phyloP scores from a whole-genome alignment of 805 yeast genomes.

The Ascoidea asiatica region DNA sequence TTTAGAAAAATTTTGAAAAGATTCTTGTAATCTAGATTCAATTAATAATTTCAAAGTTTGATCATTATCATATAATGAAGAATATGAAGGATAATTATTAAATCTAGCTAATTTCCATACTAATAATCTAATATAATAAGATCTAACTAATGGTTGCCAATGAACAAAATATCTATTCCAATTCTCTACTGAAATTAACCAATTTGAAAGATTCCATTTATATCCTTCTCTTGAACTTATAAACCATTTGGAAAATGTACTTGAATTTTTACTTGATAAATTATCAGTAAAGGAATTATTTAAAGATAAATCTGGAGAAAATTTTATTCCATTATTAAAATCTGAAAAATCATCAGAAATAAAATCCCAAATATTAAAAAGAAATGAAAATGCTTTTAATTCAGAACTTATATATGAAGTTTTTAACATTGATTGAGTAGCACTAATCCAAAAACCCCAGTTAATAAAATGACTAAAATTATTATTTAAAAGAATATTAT shows the following conservation, averaged over 20 bases:
- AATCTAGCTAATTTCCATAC: constrained; percentile 48
- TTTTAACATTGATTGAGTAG: constrained; percentile 41
- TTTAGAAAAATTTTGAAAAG: constrained; percentile 10
- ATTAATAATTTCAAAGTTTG: constrained; percentile 12
- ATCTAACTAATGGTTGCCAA: constrained; percentile 68
- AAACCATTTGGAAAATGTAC: constrained; percentile 23
- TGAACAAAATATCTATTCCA: constrained; percentile 57
- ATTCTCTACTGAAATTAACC: constrained; percentile 34
- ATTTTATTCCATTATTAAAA: not conserved
- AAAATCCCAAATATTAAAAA: constrained; percentile 65
- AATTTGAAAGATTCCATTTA: constrained; percentile 34
- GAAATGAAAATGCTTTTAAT: constrained; percentile 46
- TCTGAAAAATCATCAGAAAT: constrained; percentile 28
- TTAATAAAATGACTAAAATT: constrained; percentile 22
- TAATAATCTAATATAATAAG: constrained; percentile 51
- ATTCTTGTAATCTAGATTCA: constrained; percentile 18
- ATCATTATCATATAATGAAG: constrained; percentile 2
- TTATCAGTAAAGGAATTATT: not conserved
- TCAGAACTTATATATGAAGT: constrained; percentile 52
- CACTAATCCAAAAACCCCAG: constrained; percentile 71
- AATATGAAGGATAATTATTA: constrained; percentile 13
- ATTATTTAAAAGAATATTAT: constrained; percentile 6
- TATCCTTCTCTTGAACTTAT: constrained; percentile 23
- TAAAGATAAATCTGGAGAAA: not conserved
- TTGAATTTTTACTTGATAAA: not conserved